A percentile compares a stretch with the other conserved stretches of the same genome.
Evolutionary conservation across 176 grass and related monocot species (phyloP).

Genomic region (Puya raimondii): DNA sequence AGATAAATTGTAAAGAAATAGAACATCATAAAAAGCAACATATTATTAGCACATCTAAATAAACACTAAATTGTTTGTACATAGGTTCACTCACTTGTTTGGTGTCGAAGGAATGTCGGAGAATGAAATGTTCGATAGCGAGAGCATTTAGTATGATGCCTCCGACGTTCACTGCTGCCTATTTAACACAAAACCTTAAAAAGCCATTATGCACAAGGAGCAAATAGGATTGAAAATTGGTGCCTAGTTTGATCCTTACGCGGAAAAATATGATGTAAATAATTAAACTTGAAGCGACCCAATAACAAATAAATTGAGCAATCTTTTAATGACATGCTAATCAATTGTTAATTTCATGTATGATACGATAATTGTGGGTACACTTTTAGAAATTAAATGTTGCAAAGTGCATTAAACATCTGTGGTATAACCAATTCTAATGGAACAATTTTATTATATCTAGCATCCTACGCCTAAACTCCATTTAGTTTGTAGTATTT

Average conservation of each 20-base stretch:
- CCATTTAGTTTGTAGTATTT: background rate
- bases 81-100: conserved; percentile 30
- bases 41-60: background rate
- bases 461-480: background rate
- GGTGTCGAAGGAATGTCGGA: conserved; percentile 49
- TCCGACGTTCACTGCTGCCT: conserved; percentile 72
- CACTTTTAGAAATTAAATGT: too few species aligned
- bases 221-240: too few species aligned
- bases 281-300: too few species aligned
- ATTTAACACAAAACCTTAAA: background rate
- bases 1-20: background rate
- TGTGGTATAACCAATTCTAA: too few species aligned
- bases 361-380: too few species aligned
- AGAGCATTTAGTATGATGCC: conserved; percentile 57
- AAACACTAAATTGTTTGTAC: too few species aligned
- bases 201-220: background rate
- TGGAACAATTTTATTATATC: background rate
- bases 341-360: too few species aligned
- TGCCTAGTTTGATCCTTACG: too few species aligned
- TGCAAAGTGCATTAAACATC: too few species aligned
- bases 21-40: background rate
- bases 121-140: conserved; percentile 78
- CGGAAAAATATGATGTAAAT: too few species aligned
- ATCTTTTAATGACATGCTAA: too few species aligned
- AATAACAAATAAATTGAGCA: too few species aligned